Evolutionary conservation across 352 stramenopile species (phyloP), one percentile per base, ranked within the genome.

Genomic region (Phytophthora capsici): DNA sequence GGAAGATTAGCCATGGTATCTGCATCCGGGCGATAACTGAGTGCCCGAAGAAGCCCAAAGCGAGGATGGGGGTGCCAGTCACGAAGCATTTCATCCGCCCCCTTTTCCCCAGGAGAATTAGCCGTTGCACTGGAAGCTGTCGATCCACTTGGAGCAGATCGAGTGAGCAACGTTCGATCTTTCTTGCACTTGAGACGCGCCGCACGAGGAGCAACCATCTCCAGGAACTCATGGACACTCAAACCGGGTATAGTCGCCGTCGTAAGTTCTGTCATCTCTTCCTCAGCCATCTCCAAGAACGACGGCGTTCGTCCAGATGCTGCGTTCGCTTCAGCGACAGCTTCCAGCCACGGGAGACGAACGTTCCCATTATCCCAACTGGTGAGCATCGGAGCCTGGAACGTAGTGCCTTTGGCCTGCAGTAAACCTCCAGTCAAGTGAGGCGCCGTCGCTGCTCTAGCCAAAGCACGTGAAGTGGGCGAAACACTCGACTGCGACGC

Each of bases 51-150:
- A 8, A 78, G 77, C 1, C 81, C 81, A 58, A 86, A 90, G 16
- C 66, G 58, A 28, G 78, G 70, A 25, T 90, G 81, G 1, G 69
- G 8, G 45, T 87, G 77, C 81, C 81, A 90, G 9, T 87, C 81
- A 28, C 63, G 69, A 32, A 85, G 57, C 19, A 62, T 26, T n/a
- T 62, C 51, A 46, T 53, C 32, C 36, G 7, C 6, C 20, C 14
- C 25, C 17, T 57, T 64, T 5, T 71, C 67, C 22, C 30, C 36
- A 14, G 25, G 63, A 12, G 12, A 23, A 14, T 6, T 60, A n/a
- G 26, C 8, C n/a, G 32, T 47, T n/a, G 23, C 7, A 32, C 12
- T 9, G 20, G 36, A 17, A n/a, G 20, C n/a, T 26, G 65, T 34
- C 14, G 38, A 57, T 17, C 53, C 58, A 37, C 58, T 47, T 8